Base-by-base conservation (phyloP, 805 yeast species). In the Lachancea waltii region DNA sequence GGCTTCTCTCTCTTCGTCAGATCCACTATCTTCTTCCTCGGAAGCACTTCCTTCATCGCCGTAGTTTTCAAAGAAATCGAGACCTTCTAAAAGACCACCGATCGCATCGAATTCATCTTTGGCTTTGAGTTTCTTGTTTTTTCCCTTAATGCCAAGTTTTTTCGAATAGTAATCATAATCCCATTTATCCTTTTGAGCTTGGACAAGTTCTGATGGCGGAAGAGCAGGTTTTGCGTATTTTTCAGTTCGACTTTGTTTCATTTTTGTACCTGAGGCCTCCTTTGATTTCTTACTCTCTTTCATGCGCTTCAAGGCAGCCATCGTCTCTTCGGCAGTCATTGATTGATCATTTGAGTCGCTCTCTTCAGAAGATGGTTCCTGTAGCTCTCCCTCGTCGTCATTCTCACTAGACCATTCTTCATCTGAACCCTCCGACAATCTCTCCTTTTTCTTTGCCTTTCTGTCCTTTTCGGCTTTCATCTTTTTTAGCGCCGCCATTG, bases 111-210 rank as follows among this genome's bases (percentile, higher is more conserved):
- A 83, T 10, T 77, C 86, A 27, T 71, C 79, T 3, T 54, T 54
- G 3, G 65, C 65, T 30, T 37, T 58, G 45, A 72, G 73, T 26
- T 69, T 61, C 33, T 81, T 64, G 11, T 67, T 68, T 38, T 69
- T 70, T 0, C 77, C 74, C 46, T 77, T 77, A 48, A 84, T 57
- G 1, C 94, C 94, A 7, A 89, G 66, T 51, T 83, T 80, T 45
- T 81, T 81, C 3, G 96, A 89, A 57, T 86, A 89, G 53, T 81
- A 85, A 30, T 72, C 76, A 62, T 84, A 79, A 38, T 89, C 95
- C 40, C 75, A 79, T 42, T 85, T 94, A 48, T 84, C 94, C 45
- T 72, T 69, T 33, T 64, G 62, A 48, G 73, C 53, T 23, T 70
- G 60, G 5, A 72, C 74, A 25, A 67, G 65, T 25, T 77, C 79